Percentiles rank a stretch among this genome's conserved stretches.
Evolutionary conservation across 148 eudicot genomes (phyloP).

Genomic region (Spergularia marina): DNA sequence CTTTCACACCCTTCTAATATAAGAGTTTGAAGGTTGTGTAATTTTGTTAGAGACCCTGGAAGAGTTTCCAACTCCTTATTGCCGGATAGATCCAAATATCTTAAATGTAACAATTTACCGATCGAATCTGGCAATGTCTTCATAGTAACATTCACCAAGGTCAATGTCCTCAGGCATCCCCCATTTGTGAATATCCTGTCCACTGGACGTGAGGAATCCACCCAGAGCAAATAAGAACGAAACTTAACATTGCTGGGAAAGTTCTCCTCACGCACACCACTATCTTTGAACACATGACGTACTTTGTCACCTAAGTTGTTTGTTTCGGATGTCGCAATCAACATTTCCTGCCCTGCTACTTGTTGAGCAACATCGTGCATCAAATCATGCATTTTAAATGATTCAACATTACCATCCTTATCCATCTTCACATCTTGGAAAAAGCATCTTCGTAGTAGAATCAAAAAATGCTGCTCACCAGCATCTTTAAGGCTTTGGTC

Average conservation of each 20-base stretch:
- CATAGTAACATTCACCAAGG: too few relatives aligned
- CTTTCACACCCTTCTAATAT: too few relatives aligned
- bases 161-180: too few relatives aligned
- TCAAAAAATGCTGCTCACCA: conserved; percentile 8
- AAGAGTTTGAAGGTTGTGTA: too few relatives aligned
- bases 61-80: too few relatives aligned
- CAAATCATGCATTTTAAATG: too few relatives aligned
- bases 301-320: background rate
- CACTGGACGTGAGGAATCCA: background rate
- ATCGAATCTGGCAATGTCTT: too few relatives aligned
- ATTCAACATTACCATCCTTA: too few relatives aligned
- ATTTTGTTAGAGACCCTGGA: too few relatives aligned
- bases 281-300: conserved; percentile 20
- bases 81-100: too few relatives aligned
- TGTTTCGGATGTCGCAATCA: background rate
- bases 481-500: conserved; percentile 13
- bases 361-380: too few relatives aligned
- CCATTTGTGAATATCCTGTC: background rate
- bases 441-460: conserved; percentile 24
- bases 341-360: conserved; percentile 6
- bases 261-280: background rate
- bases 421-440: background rate
- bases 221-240: background rate
- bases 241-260: background rate
- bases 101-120: too few relatives aligned